These are phyloP conservation scores for Suhomyces sp. DNA, from an alignment of 805 yeast species.

Conservation along the genomic window DNA sequence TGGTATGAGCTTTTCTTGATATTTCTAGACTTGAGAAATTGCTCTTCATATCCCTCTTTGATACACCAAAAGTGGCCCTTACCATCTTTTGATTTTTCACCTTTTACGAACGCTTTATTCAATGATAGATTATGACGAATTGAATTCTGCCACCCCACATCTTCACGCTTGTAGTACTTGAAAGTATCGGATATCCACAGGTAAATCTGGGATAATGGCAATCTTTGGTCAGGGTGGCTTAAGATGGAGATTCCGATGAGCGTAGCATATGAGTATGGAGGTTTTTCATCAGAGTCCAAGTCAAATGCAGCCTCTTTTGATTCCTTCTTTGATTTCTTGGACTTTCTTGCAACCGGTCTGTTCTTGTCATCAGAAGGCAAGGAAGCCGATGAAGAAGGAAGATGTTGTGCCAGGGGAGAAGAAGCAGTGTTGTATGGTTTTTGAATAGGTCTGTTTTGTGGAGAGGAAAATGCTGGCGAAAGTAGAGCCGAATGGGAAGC, in stretches of 20 bases:
- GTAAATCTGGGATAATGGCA: constrained; percentile 67
- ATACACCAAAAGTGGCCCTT: constrained; percentile 95
- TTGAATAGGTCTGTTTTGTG: constrained; percentile 28
- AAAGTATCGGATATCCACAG: constrained; percentile 89
- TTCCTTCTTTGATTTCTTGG: constrained; percentile 28
- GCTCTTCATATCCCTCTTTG: constrained; percentile 76
- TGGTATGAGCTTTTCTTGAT: constrained; percentile 45
- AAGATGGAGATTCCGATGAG: constrained; percentile 91
- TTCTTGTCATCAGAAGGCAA: constrained; percentile 7
- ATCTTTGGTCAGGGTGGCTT: constrained; percentile 57
- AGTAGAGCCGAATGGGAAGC: constrained; percentile 20
- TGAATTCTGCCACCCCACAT: constrained; percentile 97
- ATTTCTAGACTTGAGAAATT: constrained; percentile 66
- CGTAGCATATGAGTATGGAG: constrained; percentile 93
- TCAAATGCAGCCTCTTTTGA: constrained; percentile 35
- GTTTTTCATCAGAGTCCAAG: constrained; percentile 65
- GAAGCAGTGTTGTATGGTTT: constrained; percentile 5
- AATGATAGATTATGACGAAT: constrained; percentile 91
- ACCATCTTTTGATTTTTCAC: constrained; percentile 87
- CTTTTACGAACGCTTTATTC: constrained; percentile 89
- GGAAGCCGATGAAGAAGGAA: constrained; percentile 13
- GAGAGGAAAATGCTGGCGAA: constrained; percentile 50
- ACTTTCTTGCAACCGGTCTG: constrained; percentile 17
- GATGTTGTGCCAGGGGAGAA: constrained; percentile 14
- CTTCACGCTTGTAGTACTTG: constrained; percentile 76